Conservation (phyloP, 768 basidiomycete species). For the Hypsizygus marmoreus region DNA sequence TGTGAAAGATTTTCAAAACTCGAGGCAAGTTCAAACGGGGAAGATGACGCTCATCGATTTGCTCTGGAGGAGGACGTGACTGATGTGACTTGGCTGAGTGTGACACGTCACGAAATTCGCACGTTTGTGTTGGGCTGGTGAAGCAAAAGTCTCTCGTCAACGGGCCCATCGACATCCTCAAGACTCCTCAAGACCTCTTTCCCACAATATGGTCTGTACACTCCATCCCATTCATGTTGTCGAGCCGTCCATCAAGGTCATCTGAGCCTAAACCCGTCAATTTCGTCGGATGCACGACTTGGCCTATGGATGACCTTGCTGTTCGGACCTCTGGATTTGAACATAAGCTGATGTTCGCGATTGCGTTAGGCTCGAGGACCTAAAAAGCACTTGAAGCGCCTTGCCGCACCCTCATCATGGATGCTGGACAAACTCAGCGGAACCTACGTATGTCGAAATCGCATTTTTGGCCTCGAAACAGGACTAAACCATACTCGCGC, state of each 20-base stretch:
- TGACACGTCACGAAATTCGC: slow-evolving; percentile 30
- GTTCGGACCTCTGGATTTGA: slow-evolving; percentile 1
- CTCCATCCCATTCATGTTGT: slow-evolving; percentile 20
- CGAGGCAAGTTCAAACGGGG: too few species aligned
- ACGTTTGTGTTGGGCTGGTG: slow-evolving; percentile 29
- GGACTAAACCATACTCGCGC: slow-evolving; percentile 4
- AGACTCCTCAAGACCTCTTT: slow-evolving; percentile 43
- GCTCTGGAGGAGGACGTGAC: slow-evolving; percentile 3
- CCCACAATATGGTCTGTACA: slow-evolving; percentile 50
- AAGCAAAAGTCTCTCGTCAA: slow-evolving; percentile 41
- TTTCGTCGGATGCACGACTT: slow-evolving; percentile 40
- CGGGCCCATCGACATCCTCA: slow-evolving; percentile 46
- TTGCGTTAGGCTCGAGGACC: slow-evolving; percentile 85
- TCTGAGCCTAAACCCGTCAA: slow-evolving; percentile 16
- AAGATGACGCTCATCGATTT: too few species aligned
- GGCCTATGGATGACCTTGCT: slow-evolving; percentile 42
- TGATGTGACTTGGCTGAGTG: slow-evolving; percentile 7
- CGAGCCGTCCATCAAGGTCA: slow-evolving; percentile 21
- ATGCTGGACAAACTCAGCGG: slow-evolving; percentile 99
- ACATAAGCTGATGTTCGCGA: slow-evolving; percentile 29
- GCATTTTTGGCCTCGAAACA: slow-evolving; percentile 1
- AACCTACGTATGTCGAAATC: slow-evolving; percentile 73
- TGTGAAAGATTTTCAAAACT: too few species aligned
- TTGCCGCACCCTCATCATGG: slow-evolving; percentile 97
- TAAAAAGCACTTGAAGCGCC: slow-evolving; percentile 98